Percentiles rank a stretch among this genome's conserved stretches.
These are phyloP conservation scores for Boletus patriciae DNA, from an alignment of 768 basidiomycete species.

Conservation along the genomic window DNA sequence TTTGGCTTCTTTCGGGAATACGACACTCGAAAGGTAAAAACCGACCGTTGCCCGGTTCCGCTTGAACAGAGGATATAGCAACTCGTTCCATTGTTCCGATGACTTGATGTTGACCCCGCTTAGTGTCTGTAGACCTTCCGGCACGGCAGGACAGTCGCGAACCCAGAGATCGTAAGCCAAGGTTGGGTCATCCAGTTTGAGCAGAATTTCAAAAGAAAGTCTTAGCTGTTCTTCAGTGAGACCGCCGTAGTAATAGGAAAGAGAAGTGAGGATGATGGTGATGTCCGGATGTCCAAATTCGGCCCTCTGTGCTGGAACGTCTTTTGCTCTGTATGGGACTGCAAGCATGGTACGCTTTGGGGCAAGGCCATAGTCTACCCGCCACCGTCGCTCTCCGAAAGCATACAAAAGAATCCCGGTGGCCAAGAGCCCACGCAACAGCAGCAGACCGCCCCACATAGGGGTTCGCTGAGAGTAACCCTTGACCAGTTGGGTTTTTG, in stretches of 20 bases:
- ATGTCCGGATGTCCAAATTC: no score
- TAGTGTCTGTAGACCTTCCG: slow-evolving; percentile 15
- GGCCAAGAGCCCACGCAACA: slow-evolving; percentile 37
- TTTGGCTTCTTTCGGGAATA: slow-evolving; percentile 40
- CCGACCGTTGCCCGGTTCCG: slow-evolving; percentile 33
- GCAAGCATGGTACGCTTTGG: no score
- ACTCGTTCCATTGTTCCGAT: slow-evolving; percentile 18
- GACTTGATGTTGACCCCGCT: slow-evolving; percentile 32
- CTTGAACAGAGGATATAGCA: slow-evolving; percentile 27
- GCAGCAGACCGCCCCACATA: slow-evolving; percentile 27
- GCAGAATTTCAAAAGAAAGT: slow-evolving; percentile 29
- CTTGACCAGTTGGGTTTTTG: slow-evolving; percentile 4
- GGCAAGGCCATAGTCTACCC: slow-evolving; percentile 35
- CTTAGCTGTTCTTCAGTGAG: slow-evolving; percentile 32
- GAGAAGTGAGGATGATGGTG: no score
- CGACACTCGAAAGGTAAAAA: slow-evolving; percentile 37
- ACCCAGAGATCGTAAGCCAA: slow-evolving; percentile 37
- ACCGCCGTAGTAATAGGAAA: slow-evolving; percentile 37
- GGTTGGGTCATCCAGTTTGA: slow-evolving; percentile 32
- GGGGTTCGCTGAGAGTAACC: not conserved
- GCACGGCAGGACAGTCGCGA: slow-evolving; percentile 14
- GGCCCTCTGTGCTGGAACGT: no score
- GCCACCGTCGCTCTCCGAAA: slow-evolving; percentile 37
- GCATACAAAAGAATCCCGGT: slow-evolving; percentile 32
- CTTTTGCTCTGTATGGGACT: no score